These are phyloP conservation scores for Bonia amplexicaulis DNA, from an alignment of 176 grass and related monocot genomes.

Conservation along the genomic window DNA sequence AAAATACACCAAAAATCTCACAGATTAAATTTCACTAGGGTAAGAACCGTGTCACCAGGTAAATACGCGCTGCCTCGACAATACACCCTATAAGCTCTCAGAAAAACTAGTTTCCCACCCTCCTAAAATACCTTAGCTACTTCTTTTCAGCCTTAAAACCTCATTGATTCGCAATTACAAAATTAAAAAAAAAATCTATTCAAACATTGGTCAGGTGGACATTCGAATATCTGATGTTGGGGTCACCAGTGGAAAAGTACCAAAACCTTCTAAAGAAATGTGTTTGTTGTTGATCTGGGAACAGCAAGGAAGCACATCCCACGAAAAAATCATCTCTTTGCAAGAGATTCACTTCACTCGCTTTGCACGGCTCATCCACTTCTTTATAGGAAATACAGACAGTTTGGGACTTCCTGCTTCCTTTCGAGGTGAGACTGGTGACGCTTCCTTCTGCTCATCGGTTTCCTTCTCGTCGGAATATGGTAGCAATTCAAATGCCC, in stretches of 20 bases:
- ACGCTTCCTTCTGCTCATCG: conserved; percentile 41
- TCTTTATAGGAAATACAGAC: conserved; percentile 72
- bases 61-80: background rate
- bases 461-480: conserved; percentile 54
- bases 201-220: background rate
- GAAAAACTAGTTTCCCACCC: too few species aligned
- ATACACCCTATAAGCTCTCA: background rate
- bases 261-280: background rate
- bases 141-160: background rate
- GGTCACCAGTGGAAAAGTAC: background rate
- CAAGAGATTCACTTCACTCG: conserved; percentile 33
- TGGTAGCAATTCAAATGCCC: conserved; percentile 67
- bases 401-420: conserved; percentile 43
- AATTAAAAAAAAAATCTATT: background rate
- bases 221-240: background rate
- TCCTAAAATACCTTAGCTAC: background rate
- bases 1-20: background rate
- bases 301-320: background rate
- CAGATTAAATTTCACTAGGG: background rate
- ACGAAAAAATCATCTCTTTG: background rate
- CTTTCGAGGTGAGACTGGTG: conserved; percentile 24
- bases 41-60: background rate
- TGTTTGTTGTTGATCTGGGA: background rate
- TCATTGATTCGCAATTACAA: background rate
- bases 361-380: conserved; percentile 71